Evolutionary conservation across 306 rosid species (phyloP), one percentile per base, ranked within the genome.

Genomic region (Comarum palustre): DNA sequence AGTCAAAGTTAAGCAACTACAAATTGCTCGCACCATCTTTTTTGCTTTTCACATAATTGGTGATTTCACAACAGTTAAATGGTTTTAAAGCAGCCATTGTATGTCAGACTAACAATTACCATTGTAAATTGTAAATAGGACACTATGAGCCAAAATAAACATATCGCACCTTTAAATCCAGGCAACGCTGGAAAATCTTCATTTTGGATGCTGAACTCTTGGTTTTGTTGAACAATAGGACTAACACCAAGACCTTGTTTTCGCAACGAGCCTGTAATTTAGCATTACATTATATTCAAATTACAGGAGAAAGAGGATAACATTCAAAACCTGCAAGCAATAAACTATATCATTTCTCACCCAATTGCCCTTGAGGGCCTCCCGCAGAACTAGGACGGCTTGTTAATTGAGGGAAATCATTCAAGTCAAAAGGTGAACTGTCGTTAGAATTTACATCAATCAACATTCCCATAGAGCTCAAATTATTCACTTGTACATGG

Each of bases 121-220:
- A 45, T n/a, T n/a, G n/a, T n/a, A n/a, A 29, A 29, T 22, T 43
- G 25, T 38, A 46, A 4, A 42, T 22, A n/a, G 11, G 55, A 32
- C 31, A 52, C 51, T 29, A 29, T 25, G 50, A 27, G 63, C 47
- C 60, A 51, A 64, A 75, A 66, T 77, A 43, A 86, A 73, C 71
- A 82, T 70, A 64, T 75, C 27, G 68, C 79, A 95, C 99, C 99
- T 87, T 90, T 95, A 87, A 88, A 91, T 75, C 97, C 94, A 0
- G 99, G 97, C 75, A 95, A 84, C 66, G 99, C 99, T 17, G 99
- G 99, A 69, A 95, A 95, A 81, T 95, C 97, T 78, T 95, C 99
- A 86, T 87, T 95, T 78, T 90, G 97, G 82, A 95, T 95, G 80
- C 96, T 95, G 82, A 95, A 95, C 88, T 95, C 99, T 59, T 89